Conservation (phyloP, 2,329 filamentous ascomycete species). For the Ceratocystiopsis brevicomis region DNA sequence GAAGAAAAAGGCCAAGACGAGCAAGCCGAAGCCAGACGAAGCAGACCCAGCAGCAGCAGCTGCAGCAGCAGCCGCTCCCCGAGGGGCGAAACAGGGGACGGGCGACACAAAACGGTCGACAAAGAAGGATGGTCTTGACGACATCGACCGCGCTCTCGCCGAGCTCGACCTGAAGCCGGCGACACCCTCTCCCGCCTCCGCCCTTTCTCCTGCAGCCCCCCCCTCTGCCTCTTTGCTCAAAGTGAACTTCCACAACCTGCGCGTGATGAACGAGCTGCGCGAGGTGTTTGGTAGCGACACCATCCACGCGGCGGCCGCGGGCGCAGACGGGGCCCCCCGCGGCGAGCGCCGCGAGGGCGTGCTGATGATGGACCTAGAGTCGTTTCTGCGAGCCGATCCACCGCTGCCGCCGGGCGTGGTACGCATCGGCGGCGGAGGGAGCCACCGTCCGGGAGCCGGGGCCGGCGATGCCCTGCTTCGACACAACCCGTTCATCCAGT, state of each 20-base stretch:
- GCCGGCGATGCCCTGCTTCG: slow-evolving; percentile 49
- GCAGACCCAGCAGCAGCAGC: background rate
- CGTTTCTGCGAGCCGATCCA: slow-evolving; percentile 22
- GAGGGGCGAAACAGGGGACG: slow-evolving; percentile 8
- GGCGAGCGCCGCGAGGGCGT: slow-evolving; percentile 13
- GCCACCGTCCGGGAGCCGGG: background rate
- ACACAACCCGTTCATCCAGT: slow-evolving; percentile 71
- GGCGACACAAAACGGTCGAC: background rate
- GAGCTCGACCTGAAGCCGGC: slow-evolving; percentile 23
- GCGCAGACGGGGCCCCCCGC: slow-evolving; percentile 14
- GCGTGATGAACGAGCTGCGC: slow-evolving; percentile 81
- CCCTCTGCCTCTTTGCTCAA: slow-evolving; percentile 18
- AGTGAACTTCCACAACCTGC: slow-evolving; percentile 51
- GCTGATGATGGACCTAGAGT: slow-evolving; percentile 34
- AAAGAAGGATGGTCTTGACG: slow-evolving; percentile 19
- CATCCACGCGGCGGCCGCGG: slow-evolving; percentile 33
- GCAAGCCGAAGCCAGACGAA: slow-evolving; percentile 2
- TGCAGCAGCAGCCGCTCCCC: background rate
- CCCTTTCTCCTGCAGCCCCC: background rate
- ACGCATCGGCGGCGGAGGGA: background rate
- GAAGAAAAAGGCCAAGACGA: slow-evolving; percentile 2
- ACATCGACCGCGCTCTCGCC: slow-evolving; percentile 35
- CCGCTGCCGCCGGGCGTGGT: slow-evolving; percentile 3
- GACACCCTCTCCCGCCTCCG: slow-evolving; percentile 4
- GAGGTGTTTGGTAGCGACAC: slow-evolving; percentile 36